Evolutionary conservation across 441 rosid species (phyloP), one percentile per base, ranked within the genome.

Genomic region (Pelargonium citronellum): DNA sequence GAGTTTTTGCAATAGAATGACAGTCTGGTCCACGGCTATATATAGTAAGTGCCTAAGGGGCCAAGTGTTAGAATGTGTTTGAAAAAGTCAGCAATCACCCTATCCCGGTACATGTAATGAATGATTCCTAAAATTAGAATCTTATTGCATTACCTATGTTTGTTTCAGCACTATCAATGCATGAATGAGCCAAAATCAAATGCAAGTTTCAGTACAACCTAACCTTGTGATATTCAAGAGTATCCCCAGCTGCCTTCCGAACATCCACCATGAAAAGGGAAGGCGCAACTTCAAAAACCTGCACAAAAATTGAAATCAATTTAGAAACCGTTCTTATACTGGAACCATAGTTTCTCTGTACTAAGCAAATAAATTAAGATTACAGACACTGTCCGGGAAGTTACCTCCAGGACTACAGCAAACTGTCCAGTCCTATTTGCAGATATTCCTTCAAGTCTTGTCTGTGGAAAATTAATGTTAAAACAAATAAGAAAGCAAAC

Each of bases 221-320:
- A 67, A 94, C 98, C 97, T 90, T 89, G 79, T 87, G 94, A 77
- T 94, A 94, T 75, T 91, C 94, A 67, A 87, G 90, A 78, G 94
- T 84, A 69, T 94, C 96, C 66, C 97, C 97, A 55, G 95, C 84
- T 34, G 99, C 96, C 78, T 94, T 94, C 69, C 95, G 83, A 30
- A 83, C 87, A 71, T 94, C 96, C 67, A 85, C 87, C 99, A 91
- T 90, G 90, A 89, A 91, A 75, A 94, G 91, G 2, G 91, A 83
- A 9, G 94, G 94, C 19, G 96, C 97, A 72, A 94, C 97, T 86
- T 94, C 96, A 75, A 73, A 94, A 67, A 90, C 84, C 99, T 94
- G 67, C 13, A 43, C 19, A 44, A 69, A 24, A 20, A 13, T 51
- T 66, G 67, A 43, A 66, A 16, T 2, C 15, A 12, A 10, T 62